phyloP scores from a whole-genome alignment of 805 yeast genomes.

The Wickerhamiella parazyma region DNA sequence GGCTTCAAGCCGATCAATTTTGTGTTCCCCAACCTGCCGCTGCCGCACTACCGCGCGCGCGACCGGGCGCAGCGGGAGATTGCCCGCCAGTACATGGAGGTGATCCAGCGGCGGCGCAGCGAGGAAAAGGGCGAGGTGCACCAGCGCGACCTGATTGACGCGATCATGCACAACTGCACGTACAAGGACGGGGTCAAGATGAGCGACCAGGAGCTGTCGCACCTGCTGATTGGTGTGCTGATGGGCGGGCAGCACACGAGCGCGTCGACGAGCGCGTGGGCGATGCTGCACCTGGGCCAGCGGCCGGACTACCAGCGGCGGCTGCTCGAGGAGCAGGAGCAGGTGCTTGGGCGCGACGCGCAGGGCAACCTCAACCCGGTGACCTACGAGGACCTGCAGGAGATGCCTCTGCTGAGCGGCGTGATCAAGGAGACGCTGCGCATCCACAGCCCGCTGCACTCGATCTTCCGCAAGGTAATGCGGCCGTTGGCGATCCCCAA shows the following conservation, averaged over 20 bases:
- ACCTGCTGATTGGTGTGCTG: constrained; percentile 81
- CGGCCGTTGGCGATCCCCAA: constrained; percentile 68
- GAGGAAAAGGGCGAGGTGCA: constrained; percentile 53
- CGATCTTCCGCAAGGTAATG: constrained; percentile 83
- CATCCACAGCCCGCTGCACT: constrained; percentile 92
- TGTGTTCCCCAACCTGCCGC: constrained; percentile 87
- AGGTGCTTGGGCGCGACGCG: constrained; percentile 34
- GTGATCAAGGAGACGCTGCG: constrained; percentile 87
- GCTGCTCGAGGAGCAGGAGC: constrained; percentile 58
- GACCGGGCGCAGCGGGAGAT: constrained; percentile 79
- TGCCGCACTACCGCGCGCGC: constrained; percentile 71
- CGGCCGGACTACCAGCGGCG: constrained; percentile 75
- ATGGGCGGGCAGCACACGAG: constrained; percentile 99
- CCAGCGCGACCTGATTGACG: constrained; percentile 79
- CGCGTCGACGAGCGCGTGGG: constrained; percentile 94
- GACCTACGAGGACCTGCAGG: constrained; percentile 68
- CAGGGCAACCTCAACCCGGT: constrained; percentile 37
- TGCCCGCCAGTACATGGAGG: constrained; percentile 63
- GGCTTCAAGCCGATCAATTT: constrained; percentile 95
- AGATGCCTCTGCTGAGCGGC: constrained; percentile 70
- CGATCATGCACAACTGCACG: constrained; percentile 65
- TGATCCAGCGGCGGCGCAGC: constrained; percentile 49
- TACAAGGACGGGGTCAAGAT: constrained; percentile 88
- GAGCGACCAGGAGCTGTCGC: constrained; percentile 93
- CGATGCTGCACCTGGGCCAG: constrained; percentile 77